A percentile compares a stretch with the other conserved stretches of the same genome.
phyloP scores from a whole-genome alignment of 768 basidiomycete species.

The Tubosaeta sp. region DNA sequence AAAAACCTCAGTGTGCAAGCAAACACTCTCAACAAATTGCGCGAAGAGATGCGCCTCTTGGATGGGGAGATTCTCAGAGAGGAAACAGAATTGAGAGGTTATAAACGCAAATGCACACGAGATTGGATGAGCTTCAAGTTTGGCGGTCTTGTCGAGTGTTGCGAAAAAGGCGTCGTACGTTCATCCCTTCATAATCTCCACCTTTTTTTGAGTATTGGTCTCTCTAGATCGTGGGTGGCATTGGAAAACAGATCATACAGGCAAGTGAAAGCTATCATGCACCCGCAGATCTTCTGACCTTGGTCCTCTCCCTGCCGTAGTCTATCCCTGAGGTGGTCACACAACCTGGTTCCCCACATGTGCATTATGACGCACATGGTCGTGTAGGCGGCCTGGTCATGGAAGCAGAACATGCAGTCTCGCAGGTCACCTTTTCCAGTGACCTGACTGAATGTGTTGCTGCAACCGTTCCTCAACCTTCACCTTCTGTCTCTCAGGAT shows the following conservation, averaged over 20 bases:
- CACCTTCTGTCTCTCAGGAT: slow-evolving; percentile 1
- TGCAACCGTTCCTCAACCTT: background rate
- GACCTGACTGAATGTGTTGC: slow-evolving; percentile 28
- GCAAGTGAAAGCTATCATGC: slow-evolving; percentile 14
- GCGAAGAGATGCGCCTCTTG: slow-evolving; percentile 71
- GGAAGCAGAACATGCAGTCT: slow-evolving; percentile 57
- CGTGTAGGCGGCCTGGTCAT: slow-evolving; percentile 57
- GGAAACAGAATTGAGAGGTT: slow-evolving; percentile 77
- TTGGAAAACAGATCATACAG: slow-evolving; percentile 46
- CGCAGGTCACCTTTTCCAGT: slow-evolving; percentile 46
- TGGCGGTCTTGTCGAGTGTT: slow-evolving; percentile 78
- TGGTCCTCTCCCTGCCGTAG: slow-evolving; percentile 27
- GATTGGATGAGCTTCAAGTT: slow-evolving; percentile 82
- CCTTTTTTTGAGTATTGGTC: background rate
- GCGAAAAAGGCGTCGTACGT: slow-evolving; percentile 69
- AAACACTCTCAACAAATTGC: slow-evolving; percentile 62
- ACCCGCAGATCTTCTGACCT: slow-evolving; percentile 1
- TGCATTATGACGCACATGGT: slow-evolving; percentile 64
- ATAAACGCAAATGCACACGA: slow-evolving; percentile 68
- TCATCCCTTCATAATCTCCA: background rate
- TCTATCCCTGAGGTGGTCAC: slow-evolving; percentile 81
- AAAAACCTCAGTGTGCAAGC: slow-evolving; percentile 76
- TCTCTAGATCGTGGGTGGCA: slow-evolving; percentile 43
- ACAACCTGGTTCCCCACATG: slow-evolving; percentile 72
- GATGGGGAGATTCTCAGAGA: slow-evolving; percentile 83